Evolutionary conservation across 345 rosid species (phyloP), one percentile per base, ranked within the genome.

Genomic region (Linum lewisii): DNA sequence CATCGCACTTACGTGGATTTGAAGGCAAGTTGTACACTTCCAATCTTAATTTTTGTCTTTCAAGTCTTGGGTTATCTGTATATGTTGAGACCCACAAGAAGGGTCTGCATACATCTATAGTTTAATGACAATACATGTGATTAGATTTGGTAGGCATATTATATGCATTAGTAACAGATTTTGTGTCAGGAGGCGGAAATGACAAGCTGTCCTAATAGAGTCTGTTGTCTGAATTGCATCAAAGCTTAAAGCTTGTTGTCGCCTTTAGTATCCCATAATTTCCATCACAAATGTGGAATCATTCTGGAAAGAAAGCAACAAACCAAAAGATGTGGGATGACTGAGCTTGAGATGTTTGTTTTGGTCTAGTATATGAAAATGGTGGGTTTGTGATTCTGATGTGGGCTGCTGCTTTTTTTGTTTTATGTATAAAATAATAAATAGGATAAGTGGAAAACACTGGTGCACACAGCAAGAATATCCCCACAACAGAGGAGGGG

Each of bases 401-500:
- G 11, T 72, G 61, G 25, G 38, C 19, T 63, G 25, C 11, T 3
- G 22, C n/a, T n/a, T 45, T 2, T 64, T 64, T 45, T 24, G 19
- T 36, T 2, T 47, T 49, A 20, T 49, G 11, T 57, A 42, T 59
- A 15, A 13, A 6, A 2, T 63, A 15, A 51, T 58, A n/a, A 34
- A 42, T 77, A 93, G 99, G 99, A 93, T 66, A 93, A 93, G 63
- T 92, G 99, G 99, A 93, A 93, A 73, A 89, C 97, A 16, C 78
- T 93, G 58, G 95, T 93, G 62, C 99, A 89, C 77, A 93, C 97
- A 29, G 97, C 99, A 47, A 85, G 88, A 77, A 93, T 93, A 80
- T 83, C 96, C 51, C 99, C 97, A 0, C 97, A 87, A 65, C 99
- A 93, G 73, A 84, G 99, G 79, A 83, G 99, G 76, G 99, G 97